phyloP scores from a whole-genome alignment of 164 flowering plant genomes.

The Vitis cinerea region DNA sequence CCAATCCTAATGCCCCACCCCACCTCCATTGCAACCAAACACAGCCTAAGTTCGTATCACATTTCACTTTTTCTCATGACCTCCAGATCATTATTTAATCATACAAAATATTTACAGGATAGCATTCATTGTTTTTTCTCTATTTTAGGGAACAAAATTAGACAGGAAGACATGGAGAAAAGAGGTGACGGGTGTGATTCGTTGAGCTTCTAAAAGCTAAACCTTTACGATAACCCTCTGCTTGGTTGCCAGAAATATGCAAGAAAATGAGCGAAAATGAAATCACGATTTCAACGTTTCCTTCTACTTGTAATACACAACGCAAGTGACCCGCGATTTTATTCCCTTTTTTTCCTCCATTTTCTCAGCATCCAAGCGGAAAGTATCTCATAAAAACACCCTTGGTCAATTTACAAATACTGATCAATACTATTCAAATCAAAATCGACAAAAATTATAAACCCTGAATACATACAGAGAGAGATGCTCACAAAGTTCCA shows the following conservation, averaged over 20 bases:
- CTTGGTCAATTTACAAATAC: background rate
- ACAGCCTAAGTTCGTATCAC: too few relatives aligned
- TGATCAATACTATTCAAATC: background rate
- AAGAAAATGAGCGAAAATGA: too few relatives aligned
- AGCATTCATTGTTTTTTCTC: too few relatives aligned
- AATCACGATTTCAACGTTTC: too few relatives aligned
- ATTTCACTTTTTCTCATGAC: too few relatives aligned
- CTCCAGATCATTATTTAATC: too few relatives aligned
- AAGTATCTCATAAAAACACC: background rate
- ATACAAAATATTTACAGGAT: too few relatives aligned
- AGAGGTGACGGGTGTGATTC: too few relatives aligned
- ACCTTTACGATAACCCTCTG: background rate
- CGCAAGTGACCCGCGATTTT: background rate
- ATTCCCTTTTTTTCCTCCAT: background rate
- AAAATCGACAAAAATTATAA: background rate
- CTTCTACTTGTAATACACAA: background rate
- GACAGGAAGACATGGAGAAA: too few relatives aligned
- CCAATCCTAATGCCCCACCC: too few relatives aligned
- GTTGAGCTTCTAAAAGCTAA: background rate
- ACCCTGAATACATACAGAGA: slow-evolving; percentile 6
- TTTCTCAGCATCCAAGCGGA: background rate
- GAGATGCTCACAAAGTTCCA: slow-evolving; percentile 43
- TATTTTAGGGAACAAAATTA: too few relatives aligned
- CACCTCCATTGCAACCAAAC: too few relatives aligned
- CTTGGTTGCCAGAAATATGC: background rate